These are phyloP conservation scores for Taphrina confusa DNA, from an alignment of 1,139 yeast species.

Conservation along the genomic window DNA sequence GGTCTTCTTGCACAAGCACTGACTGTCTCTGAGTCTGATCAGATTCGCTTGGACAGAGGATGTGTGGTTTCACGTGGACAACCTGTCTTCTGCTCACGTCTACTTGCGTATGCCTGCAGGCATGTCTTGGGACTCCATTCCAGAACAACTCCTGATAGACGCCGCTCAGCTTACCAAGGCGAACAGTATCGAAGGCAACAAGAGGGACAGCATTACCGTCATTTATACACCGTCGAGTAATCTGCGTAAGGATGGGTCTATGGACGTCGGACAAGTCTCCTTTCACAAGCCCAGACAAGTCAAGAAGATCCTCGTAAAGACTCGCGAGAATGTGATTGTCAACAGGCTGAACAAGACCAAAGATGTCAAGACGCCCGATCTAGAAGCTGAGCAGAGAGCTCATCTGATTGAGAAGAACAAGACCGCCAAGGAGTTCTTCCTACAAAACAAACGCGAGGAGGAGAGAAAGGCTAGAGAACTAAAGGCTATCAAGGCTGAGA, in stretches of 20 bases:
- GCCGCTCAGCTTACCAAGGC: constrained; percentile 79
- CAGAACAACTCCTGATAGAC: constrained; percentile 57
- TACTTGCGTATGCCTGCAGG: constrained; percentile 62
- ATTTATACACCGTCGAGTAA: constrained; percentile 75
- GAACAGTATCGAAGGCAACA: constrained; percentile 76
- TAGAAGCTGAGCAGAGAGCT: constrained; percentile 51
- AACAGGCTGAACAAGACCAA: constrained; percentile 70
- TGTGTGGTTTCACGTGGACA: constrained; percentile 84
- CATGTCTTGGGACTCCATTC: constrained; percentile 53
- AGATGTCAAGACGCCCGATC: constrained; percentile 55
- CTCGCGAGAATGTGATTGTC: constrained; percentile 62
- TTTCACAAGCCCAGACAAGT: constrained; percentile 61
- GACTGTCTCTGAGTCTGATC: constrained; percentile 49
- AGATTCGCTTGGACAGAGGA: constrained; percentile 69
- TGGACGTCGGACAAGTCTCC: constrained; percentile 84
- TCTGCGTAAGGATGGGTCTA: constrained; percentile 66
- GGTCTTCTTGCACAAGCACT: too few species aligned
- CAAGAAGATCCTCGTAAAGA: constrained; percentile 57
- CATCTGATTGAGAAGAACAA: constrained; percentile 46
- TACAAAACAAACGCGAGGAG: constrained; percentile 47
- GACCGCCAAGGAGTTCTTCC: constrained; percentile 32
- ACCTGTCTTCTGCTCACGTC: constrained; percentile 78
- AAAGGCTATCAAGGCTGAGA: constrained; percentile 43
- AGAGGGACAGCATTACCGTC: constrained; percentile 66
- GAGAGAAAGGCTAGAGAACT: constrained; percentile 43